Conservation (phyloP, 2,329 filamentous ascomycete genomes). For the Fusarium guadeloupense region DNA sequence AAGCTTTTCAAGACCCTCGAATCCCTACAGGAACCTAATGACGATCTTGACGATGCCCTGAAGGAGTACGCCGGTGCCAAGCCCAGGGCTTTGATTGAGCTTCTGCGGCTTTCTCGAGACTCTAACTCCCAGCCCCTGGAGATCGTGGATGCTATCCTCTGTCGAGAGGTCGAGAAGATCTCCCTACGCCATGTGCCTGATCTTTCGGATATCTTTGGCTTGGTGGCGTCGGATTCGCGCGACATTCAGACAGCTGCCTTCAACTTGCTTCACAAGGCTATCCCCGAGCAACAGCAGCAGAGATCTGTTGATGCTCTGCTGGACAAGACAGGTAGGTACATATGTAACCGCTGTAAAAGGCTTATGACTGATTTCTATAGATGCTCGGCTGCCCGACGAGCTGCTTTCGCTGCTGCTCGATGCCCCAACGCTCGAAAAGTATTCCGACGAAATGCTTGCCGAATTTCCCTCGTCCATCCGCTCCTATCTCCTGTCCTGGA, state of each 20-base stretch:
- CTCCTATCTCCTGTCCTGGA: conserved; percentile 88
- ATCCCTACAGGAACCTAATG: conserved; percentile 76
- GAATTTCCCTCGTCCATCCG: conserved; percentile 76
- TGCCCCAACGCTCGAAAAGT: conserved; percentile 74
- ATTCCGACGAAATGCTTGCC: conserved; percentile 71
- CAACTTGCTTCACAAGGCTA: conserved; percentile 78
- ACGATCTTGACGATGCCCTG: conserved; percentile 83
- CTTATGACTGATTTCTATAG: conserved; percentile 42
- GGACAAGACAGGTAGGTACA: conserved; percentile 67
- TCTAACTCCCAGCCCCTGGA: conserved; percentile 70
- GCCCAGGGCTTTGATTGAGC: conserved; percentile 65
- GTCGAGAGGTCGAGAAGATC: conserved; percentile 72
- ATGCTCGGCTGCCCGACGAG: conserved; percentile 81
- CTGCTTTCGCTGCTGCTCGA: conserved; percentile 85
- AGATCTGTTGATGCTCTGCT: conserved; percentile 80
- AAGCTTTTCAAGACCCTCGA: conserved; percentile 73
- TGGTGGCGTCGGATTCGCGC: conserved; percentile 79
- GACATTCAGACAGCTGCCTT: conserved; percentile 84
- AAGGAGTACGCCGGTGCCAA: conserved; percentile 66
- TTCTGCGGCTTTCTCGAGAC: conserved; percentile 65
- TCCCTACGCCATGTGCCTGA: conserved; percentile 70
- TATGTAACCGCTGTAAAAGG: fast-evolving
- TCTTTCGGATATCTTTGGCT: conserved; percentile 74
- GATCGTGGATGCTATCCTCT: conserved; percentile 79
- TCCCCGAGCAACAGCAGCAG: conserved; percentile 81